A percentile compares a stretch with the other conserved stretches of the same genome.
Evolutionary conservation across 257 asterid species (phyloP).

Genomic region (Solanum pimpinellifolium): DNA sequence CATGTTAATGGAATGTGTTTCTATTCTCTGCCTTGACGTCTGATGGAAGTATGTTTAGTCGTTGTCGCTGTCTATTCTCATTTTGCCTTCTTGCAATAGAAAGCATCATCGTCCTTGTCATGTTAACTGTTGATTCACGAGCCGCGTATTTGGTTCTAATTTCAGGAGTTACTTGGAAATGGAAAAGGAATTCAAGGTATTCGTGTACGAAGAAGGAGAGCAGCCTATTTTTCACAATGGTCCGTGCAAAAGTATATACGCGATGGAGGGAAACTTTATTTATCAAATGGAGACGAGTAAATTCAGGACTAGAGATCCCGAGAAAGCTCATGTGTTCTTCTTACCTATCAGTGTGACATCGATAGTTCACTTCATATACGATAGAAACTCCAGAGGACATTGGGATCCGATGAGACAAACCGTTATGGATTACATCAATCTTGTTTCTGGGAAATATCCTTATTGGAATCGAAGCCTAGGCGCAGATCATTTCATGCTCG

Average conservation of each 20-base stretch:
- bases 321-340: constrained; percentile 57
- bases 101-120: neutral
- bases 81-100: neutral
- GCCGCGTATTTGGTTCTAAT: neutral
- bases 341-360: constrained; percentile 73
- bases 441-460: constrained; percentile 30
- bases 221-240: constrained; percentile 89
- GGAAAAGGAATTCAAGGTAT: constrained; percentile 71
- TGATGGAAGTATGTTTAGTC: neutral
- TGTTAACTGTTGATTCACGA: neutral
- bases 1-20: neutral
- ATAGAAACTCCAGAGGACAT: constrained; percentile 17
- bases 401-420: constrained; percentile 80
- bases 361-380: constrained; percentile 73
- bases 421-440: constrained; percentile 46
- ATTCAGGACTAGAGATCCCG: constrained; percentile 60
- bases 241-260: constrained; percentile 80
- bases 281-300: constrained; percentile 47
- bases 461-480: constrained; percentile 86
- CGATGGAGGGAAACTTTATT: constrained; percentile 83
- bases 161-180: constrained; percentile 84
- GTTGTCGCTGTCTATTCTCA: neutral
- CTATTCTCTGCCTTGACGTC: neutral
- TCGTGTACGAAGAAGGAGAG: constrained; percentile 84
- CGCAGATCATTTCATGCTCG: constrained; percentile 76